Evolutionary conservation across 2,329 filamentous ascomycete species (phyloP).

Genomic region (Sarocladium brachiariae): DNA sequence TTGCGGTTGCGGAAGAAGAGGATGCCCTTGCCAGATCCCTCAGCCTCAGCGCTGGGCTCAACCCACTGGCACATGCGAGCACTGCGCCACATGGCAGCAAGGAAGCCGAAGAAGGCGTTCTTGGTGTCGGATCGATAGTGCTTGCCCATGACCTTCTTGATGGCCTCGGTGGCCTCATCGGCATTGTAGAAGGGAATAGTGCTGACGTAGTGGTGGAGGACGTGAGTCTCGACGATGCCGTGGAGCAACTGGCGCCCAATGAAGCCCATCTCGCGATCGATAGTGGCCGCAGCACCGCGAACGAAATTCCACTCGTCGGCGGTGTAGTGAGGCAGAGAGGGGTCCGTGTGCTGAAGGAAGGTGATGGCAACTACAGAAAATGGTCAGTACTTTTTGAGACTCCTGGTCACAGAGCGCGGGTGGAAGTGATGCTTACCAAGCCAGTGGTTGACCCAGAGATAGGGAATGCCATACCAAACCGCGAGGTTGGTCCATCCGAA

Average conservation of each 20-base stretch:
- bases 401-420: neutral
- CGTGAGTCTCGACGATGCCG: conserved; percentile 96
- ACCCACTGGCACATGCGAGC: conserved; percentile 94
- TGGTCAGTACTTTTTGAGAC: conserved; percentile 11
- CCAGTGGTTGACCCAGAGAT: conserved; percentile 99
- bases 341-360: conserved; percentile 95
- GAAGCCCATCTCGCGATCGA: conserved; percentile 96
- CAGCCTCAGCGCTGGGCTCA: conserved; percentile 76
- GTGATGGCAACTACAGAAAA: conserved; percentile 77
- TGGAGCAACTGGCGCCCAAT: conserved; percentile 85
- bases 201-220: conserved; percentile 95
- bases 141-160: conserved; percentile 88
- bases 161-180: conserved; percentile 88
- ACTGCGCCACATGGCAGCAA: conserved; percentile 73
- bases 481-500: conserved; percentile 82
- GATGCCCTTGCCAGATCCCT: conserved; percentile 75
- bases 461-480: conserved; percentile 93
- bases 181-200: conserved; percentile 96
- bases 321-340: conserved; percentile 86
- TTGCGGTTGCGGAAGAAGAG: conserved; percentile 96
- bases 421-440: conserved; percentile 59
- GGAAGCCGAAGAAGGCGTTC: conserved; percentile 74
- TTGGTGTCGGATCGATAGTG: conserved; percentile 84
- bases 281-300: conserved; percentile 88
- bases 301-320: conserved; percentile 84